A percentile compares a stretch with the other conserved stretches of the same genome.
Evolutionary conservation across 108 stramenopile genomes (phyloP).

Genomic region (Nannochloropsis oceanica): DNA sequence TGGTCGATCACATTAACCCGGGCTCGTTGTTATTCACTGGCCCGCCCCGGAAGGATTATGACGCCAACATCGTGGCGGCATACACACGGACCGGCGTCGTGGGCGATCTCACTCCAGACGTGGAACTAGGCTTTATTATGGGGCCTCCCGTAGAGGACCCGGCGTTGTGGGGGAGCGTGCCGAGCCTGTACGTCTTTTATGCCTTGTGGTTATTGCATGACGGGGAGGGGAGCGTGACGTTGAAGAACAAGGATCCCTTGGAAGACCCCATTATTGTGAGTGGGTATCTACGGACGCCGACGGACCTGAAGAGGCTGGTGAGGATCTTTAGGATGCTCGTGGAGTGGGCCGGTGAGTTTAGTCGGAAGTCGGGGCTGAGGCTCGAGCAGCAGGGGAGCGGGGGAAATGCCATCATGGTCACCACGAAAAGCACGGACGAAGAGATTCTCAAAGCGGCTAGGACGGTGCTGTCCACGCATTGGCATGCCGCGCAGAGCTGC

Average conservation of each 20-base stretch:
- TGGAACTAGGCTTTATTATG: neutral
- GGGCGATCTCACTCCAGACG: neutral
- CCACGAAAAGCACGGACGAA: neutral
- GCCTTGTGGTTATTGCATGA: neutral
- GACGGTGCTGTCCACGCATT: neutral
- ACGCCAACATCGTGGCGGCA: neutral
- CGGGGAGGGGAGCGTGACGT: neutral
- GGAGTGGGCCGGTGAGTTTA: neutral
- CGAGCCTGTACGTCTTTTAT: neutral
- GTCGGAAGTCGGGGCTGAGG: neutral
- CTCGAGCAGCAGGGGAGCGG: neutral
- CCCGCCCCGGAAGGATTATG: neutral
- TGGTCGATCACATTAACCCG: slow-evolving; percentile 15
- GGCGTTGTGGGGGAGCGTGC: neutral
- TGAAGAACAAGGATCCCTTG: neutral
- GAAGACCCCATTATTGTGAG: neutral
- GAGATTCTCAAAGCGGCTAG: neutral
- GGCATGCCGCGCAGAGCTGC: neutral
- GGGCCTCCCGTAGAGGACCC: neutral
- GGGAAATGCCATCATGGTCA: neutral
- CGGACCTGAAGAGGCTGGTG: neutral
- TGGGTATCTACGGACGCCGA: neutral
- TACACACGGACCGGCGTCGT: neutral
- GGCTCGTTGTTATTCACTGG: neutral
- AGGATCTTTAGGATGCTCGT: neutral